These are phyloP conservation scores for Antitrichia curtipendula DNA, from an alignment of 225 moss, liverwort and hornwort species.

Conservation along the genomic window DNA sequence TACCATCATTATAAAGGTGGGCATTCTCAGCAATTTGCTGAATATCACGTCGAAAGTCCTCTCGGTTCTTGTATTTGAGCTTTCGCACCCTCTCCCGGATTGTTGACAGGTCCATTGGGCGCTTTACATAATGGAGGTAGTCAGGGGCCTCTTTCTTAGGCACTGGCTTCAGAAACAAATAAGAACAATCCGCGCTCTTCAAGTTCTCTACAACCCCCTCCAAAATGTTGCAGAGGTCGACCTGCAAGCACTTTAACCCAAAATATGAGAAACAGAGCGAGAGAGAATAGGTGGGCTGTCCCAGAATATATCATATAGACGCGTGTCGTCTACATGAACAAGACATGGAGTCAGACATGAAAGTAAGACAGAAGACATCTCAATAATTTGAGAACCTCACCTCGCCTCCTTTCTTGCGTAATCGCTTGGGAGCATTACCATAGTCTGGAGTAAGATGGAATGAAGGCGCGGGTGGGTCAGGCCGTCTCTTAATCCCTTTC, in stretches of 20 bases:
- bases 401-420: conserved; percentile 92
- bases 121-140: conserved; percentile 64
- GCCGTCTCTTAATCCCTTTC: conserved; percentile 50
- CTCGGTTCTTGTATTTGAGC: conserved; percentile 66
- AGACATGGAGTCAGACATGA: not conserved
- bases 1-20: conserved; percentile 73
- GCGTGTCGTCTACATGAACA: not conserved
- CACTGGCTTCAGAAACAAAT: conserved; percentile 88
- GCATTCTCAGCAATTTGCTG: conserved; percentile 86
- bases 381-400: conserved; percentile 14
- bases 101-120: conserved; percentile 79
- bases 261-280: not conserved
- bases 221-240: conserved; percentile 81
- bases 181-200: conserved; percentile 61
- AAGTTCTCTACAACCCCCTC: conserved; percentile 64
- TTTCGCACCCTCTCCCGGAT: conserved; percentile 84
- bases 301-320: not conserved
- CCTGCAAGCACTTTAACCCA: conserved; percentile 32
- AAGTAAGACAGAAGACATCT: not conserved
- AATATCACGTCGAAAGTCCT: conserved; percentile 76
- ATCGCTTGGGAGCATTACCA: conserved; percentile 53
- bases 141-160: conserved; percentile 98
- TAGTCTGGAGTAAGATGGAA: conserved; percentile 28
- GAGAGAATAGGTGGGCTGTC: not conserved
- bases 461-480: conserved; percentile 4